Conservation (phyloP, 2,329 filamentous ascomycete genomes). For the Claviceps maximensis region DNA sequence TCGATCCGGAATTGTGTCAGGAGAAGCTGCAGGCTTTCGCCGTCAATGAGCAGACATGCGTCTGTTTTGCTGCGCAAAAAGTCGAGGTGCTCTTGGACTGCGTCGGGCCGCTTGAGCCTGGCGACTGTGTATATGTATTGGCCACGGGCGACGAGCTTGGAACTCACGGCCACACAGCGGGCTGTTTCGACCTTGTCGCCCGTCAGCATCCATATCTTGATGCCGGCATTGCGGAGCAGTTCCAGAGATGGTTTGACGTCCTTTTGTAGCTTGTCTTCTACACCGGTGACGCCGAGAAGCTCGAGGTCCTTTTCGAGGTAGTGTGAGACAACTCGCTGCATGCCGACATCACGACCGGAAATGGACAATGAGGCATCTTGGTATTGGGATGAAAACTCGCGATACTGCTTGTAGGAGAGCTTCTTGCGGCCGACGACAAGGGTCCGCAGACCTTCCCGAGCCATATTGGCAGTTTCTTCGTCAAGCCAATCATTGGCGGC, state of each 20-base stretch:
- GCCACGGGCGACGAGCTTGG: conserved; percentile 82
- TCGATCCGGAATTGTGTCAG: conserved; percentile 69
- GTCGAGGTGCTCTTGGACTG: conserved; percentile 77
- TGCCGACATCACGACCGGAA: conserved; percentile 63
- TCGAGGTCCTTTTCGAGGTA: conserved; percentile 82
- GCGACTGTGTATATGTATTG: conserved; percentile 93
- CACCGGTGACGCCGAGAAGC: conserved; percentile 89
- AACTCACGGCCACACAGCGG: conserved; percentile 86
- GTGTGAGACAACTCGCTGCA: conserved; percentile 66
- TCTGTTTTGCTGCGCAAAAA: conserved; percentile 81
- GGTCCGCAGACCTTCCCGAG: conserved; percentile 84
- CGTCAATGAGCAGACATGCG: conserved; percentile 81
- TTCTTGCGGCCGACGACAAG: conserved; percentile 89
- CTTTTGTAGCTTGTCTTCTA: conserved; percentile 90
- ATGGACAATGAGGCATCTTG: conserved; percentile 71
- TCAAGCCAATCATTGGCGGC: conserved; percentile 96
- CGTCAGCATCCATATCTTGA: conserved; percentile 99
- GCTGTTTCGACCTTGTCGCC: conserved; percentile 98
- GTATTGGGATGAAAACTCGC: conserved; percentile 63
- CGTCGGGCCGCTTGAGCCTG: conserved; percentile 70
- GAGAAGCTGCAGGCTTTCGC: conserved; percentile 75
- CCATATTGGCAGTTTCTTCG: conserved; percentile 99
- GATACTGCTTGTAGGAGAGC: conserved; percentile 65
- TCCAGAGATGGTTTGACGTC: conserved; percentile 95
- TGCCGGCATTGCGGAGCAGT: conserved; percentile 86